phyloP scores from a whole-genome alignment of 352 stramenopile genomes.

The Phytophthora brassicae region DNA sequence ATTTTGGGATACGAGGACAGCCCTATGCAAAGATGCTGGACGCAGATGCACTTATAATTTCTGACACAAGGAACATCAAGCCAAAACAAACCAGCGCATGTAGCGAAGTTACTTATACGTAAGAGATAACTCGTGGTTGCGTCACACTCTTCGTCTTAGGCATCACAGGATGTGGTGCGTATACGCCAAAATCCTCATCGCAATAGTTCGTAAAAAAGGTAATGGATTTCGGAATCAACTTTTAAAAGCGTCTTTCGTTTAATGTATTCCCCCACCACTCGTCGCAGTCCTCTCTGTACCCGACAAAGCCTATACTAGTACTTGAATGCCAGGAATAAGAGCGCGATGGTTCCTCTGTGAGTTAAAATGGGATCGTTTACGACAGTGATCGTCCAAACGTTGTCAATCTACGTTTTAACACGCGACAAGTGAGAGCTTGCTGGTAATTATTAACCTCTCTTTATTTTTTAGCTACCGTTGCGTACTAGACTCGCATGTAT shows the following conservation, averaged over 20 bases:
- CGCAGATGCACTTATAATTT: conserved; percentile 24
- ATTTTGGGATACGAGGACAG: conserved; percentile 17
- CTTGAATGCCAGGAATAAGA: too few species aligned
- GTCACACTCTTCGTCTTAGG: conserved; percentile 19
- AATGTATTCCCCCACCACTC: too few species aligned
- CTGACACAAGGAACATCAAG: conserved; percentile 11
- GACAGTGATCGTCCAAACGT: too few species aligned
- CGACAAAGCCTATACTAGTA: too few species aligned
- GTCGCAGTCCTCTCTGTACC: too few species aligned
- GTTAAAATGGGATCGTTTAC: too few species aligned
- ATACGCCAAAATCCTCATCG: not conserved
- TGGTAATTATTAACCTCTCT: too few species aligned
- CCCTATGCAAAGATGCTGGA: conserved; percentile 12
- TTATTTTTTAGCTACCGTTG: conserved; percentile 13
- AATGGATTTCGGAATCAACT: not conserved
- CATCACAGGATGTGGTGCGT: not conserved
- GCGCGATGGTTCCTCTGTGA: too few species aligned
- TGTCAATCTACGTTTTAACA: too few species aligned
- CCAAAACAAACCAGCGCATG: conserved; percentile 12
- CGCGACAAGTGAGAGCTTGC: too few species aligned
- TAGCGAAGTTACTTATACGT: conserved; percentile 15
- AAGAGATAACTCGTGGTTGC: conserved; percentile 7
- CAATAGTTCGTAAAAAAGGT: not conserved
- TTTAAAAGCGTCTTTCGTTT: too few species aligned
- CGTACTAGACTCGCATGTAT: conserved; percentile 46